These are phyloP conservation scores for Cyclotella choctawhatcheeana DNA, from an alignment of 108 stramenopile genomes.

Conservation along the genomic window DNA sequence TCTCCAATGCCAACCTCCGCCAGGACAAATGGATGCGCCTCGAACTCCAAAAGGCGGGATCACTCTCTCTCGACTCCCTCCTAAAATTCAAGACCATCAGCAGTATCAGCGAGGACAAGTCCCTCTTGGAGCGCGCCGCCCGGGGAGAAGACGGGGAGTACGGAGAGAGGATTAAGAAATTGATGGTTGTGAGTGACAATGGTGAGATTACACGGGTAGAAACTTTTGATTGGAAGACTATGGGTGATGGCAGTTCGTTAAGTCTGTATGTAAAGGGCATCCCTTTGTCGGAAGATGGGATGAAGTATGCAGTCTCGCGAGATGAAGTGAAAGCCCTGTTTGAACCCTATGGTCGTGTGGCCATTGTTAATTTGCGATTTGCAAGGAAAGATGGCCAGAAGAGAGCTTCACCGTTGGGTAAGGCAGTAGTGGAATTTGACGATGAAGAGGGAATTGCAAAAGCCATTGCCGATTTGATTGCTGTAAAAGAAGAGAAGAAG, in stretches of 20 bases:
- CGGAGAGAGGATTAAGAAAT: slow-evolving; percentile 27
- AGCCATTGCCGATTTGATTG: slow-evolving; percentile 74
- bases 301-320: slow-evolving; percentile 60
- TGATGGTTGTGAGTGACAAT: slow-evolving; percentile 58
- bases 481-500: slow-evolving; percentile 19
- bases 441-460: slow-evolving; percentile 74
- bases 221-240: slow-evolving; percentile 72
- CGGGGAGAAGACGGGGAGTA: slow-evolving; percentile 16
- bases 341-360: slow-evolving; percentile 75
- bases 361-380: slow-evolving; percentile 66
- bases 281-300: slow-evolving; percentile 57
- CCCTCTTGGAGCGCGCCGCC: slow-evolving; percentile 70
- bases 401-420: slow-evolving; percentile 55
- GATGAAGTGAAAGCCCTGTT: slow-evolving; percentile 78
- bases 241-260: slow-evolving; percentile 70
- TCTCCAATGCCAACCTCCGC: slow-evolving; percentile 87
- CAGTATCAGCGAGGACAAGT: slow-evolving; percentile 52
- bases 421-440: slow-evolving; percentile 87
- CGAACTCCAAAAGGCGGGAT: slow-evolving; percentile 51
- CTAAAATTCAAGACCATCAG: slow-evolving; percentile 85
- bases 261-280: slow-evolving; percentile 72
- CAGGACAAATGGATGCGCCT: slow-evolving; percentile 84
- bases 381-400: slow-evolving; percentile 13
- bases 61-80: slow-evolving; percentile 64
- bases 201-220: slow-evolving; percentile 64